Conservation (phyloP, 1,284 basidiomycete species). For the Microbotryum violaceum region DNA sequence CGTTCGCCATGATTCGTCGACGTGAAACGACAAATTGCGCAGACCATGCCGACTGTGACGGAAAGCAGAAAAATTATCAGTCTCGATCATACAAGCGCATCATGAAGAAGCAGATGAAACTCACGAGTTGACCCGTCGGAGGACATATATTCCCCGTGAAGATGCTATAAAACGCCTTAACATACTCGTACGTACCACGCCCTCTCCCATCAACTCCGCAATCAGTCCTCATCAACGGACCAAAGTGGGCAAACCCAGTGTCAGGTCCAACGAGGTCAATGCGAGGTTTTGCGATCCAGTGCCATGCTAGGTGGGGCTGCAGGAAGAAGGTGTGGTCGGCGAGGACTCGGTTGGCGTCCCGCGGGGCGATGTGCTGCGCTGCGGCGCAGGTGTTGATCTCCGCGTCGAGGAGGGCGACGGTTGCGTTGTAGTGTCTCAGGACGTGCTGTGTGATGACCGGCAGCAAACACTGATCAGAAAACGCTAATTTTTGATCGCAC, state of each 20-base stretch:
- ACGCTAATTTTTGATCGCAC: neutral
- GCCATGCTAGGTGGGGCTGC: conserved; percentile 43
- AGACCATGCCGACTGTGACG: conserved; percentile 13
- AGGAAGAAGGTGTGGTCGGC: conserved; percentile 40
- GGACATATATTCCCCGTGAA: conserved; percentile 31
- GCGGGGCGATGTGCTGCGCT: neutral
- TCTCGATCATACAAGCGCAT: neutral
- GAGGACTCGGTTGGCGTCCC: conserved; percentile 9
- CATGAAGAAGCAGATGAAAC: neutral
- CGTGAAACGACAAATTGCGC: conserved; percentile 31
- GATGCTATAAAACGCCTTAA: conserved; percentile 29
- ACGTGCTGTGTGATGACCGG: conserved; percentile 17
- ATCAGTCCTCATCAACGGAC: conserved; percentile 23
- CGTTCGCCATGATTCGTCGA: conserved; percentile 31
- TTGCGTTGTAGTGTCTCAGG: conserved; percentile 24
- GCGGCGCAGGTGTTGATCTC: neutral
- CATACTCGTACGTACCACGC: neutral
- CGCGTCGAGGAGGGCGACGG: neutral
- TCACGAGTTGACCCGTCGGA: conserved; percentile 22
- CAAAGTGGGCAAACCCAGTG: conserved; percentile 37
- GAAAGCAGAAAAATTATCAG: neutral
- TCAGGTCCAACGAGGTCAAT: conserved; percentile 30
- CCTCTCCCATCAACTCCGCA: neutral
- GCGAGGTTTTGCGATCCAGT: conserved; percentile 39
- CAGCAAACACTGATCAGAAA: too few species aligned